Percentiles rank a stretch among this genome's conserved stretches.
phyloP scores from a whole-genome alignment of 352 stramenopile species.

The Pythium sp. region DNA sequence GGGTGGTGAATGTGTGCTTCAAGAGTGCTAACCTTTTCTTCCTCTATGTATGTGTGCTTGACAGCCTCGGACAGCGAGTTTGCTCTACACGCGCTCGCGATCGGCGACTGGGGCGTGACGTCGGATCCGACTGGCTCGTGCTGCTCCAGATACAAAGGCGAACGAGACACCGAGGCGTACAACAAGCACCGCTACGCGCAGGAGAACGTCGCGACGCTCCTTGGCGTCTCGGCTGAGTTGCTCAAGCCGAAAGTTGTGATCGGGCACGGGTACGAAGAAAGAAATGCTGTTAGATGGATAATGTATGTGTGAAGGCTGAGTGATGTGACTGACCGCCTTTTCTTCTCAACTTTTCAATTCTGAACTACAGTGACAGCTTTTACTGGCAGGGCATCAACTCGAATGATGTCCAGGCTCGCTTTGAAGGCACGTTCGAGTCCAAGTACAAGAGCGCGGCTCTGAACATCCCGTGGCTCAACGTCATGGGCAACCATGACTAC shows the following conservation, averaged over 20 bases:
- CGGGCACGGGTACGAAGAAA: constrained; percentile 43
- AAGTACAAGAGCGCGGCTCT: constrained; percentile 58
- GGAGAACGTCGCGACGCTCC: constrained; percentile 38
- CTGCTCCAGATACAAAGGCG: constrained; percentile 30
- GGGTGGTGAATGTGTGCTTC: not conserved
- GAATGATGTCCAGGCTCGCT: constrained; percentile 46
- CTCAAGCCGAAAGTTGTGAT: constrained; percentile 62
- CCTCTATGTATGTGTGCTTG: not conserved
- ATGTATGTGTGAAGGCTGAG: not conserved
- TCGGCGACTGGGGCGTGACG: constrained; percentile 55
- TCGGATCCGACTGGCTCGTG: constrained; percentile 39
- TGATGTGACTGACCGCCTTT: not conserved
- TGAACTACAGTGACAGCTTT: constrained; percentile 60
- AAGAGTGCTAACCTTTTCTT: not conserved
- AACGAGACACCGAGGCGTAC: constrained; percentile 29
- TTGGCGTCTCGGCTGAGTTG: constrained; percentile 20
- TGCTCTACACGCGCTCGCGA: constrained; percentile 35
- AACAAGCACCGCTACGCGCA: constrained; percentile 40
- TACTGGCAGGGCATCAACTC: constrained; percentile 76
- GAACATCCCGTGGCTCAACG: constrained; percentile 69
- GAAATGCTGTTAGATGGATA: not conserved
- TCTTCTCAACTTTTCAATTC: not conserved
- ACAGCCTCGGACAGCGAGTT: constrained; percentile 5
- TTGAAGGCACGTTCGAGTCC: constrained; percentile 64
- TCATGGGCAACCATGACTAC: constrained; percentile 82